Evolutionary conservation across 2,329 filamentous ascomycete species (phyloP).

Genomic region (Hypoxylon sp.): DNA sequence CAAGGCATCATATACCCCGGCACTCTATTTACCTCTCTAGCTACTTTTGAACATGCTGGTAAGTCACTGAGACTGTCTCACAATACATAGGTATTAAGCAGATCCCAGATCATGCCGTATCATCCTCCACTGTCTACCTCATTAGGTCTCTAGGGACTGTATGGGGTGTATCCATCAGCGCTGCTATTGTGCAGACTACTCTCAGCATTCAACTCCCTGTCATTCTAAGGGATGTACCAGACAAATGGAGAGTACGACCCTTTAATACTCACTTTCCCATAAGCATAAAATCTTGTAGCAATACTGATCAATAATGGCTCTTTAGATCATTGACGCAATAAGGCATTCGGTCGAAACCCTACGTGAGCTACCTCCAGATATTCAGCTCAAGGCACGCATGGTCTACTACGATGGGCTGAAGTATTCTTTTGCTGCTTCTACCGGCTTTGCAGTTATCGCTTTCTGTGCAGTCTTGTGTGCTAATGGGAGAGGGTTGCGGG

Average conservation of each 20-base stretch:
- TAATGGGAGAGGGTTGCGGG: slow-evolving; percentile 52
- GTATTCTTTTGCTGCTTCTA: slow-evolving; percentile 69
- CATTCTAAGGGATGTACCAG: slow-evolving; percentile 66
- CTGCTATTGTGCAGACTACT: slow-evolving; percentile 73
- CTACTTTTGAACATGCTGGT: slow-evolving; percentile 73
- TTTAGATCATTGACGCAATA: slow-evolving; percentile 71
- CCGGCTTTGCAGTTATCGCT: slow-evolving; percentile 63
- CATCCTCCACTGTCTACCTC: slow-evolving; percentile 73
- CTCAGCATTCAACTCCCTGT: slow-evolving; percentile 66
- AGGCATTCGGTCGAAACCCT: slow-evolving; percentile 71
- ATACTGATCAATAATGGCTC: slow-evolving; percentile 32
- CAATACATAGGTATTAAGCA: slow-evolving; percentile 35
- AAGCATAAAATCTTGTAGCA: slow-evolving; percentile 46
- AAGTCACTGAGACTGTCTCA: slow-evolving; percentile 41
- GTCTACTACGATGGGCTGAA: slow-evolving; percentile 72
- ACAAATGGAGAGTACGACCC: slow-evolving; percentile 68
- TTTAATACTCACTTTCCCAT: slow-evolving; percentile 30
- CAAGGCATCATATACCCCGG: slow-evolving; percentile 71
- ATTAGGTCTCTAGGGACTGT: slow-evolving; percentile 73
- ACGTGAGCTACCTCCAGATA: slow-evolving; percentile 65
- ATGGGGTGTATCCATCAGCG: slow-evolving; percentile 73
- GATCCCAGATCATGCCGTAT: slow-evolving; percentile 70
- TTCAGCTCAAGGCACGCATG: slow-evolving; percentile 67
- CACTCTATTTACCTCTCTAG: slow-evolving; percentile 71
- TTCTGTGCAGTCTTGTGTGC: slow-evolving; percentile 63